Evolutionary conservation across 345 rosid genomes (phyloP).

Genomic region (Melastoma malabathricum): DNA sequence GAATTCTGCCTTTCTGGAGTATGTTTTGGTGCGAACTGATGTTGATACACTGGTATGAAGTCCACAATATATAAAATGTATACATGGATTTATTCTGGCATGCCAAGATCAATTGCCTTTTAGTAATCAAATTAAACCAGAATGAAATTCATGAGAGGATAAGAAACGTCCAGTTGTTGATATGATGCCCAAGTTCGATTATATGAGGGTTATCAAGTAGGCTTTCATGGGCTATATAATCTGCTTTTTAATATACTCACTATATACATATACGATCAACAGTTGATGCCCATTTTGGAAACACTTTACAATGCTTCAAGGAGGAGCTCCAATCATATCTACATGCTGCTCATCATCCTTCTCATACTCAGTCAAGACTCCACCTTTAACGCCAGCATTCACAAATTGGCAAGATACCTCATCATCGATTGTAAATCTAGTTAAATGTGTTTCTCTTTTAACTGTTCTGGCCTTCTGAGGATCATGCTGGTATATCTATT

Average conservation of each 20-base stretch:
- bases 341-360: slow-evolving; percentile 89
- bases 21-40: slow-evolving; percentile 92
- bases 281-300: slow-evolving; percentile 96
- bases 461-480: slow-evolving; percentile 14
- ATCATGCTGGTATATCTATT: slow-evolving; percentile 1
- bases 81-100: too few relatives aligned
- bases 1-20: slow-evolving; percentile 85
- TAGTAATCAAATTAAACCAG: too few relatives aligned
- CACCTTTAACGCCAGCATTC: slow-evolving; percentile 82
- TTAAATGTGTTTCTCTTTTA: not conserved
- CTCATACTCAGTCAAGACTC: slow-evolving; percentile 98
- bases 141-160: too few relatives aligned
- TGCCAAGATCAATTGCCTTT: too few relatives aligned
- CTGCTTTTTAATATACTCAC: not conserved
- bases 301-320: slow-evolving; percentile 71
- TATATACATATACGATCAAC: slow-evolving; percentile 7
- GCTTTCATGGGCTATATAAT: too few relatives aligned
- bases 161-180: too few relatives aligned
- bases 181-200: too few relatives aligned
- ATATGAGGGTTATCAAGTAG: too few relatives aligned
- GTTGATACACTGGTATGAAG: slow-evolving; percentile 81
- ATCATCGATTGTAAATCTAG: slow-evolving; percentile 5
- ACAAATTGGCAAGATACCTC: slow-evolving; percentile 64
- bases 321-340: slow-evolving; percentile 89
- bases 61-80: too few relatives aligned